phyloP scores from a whole-genome alignment of 257 asterid species.

The Prunella vulgaris region DNA sequence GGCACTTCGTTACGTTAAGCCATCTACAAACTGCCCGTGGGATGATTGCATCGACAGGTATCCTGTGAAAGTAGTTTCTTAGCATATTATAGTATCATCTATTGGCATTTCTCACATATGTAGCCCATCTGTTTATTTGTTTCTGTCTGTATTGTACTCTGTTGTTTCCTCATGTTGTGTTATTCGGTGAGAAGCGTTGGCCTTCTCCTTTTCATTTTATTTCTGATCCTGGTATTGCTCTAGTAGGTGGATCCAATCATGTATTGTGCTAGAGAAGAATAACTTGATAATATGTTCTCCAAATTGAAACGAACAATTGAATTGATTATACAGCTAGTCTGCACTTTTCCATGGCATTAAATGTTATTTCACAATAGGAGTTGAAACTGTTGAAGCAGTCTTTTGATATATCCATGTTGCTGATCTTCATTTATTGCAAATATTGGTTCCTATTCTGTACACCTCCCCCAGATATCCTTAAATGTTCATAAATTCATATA shows the following conservation, averaged over 20 bases:
- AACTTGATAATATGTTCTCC: neutral
- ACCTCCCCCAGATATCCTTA: neutral
- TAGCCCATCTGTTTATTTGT: neutral
- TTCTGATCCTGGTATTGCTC: neutral
- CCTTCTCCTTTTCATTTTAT: neutral
- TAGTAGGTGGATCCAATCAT: constrained; percentile 13
- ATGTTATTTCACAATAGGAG: neutral
- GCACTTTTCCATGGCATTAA: neutral
- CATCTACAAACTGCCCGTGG: constrained; percentile 57
- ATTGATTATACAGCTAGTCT: neutral
- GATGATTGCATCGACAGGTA: constrained; percentile 68
- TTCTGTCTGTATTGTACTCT: constrained; percentile 19
- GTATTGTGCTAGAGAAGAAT: constrained; percentile 18
- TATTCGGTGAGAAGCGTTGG: neutral
- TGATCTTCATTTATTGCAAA: neutral
- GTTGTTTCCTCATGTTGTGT: constrained; percentile 7
- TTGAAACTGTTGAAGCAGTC: too few relatives aligned
- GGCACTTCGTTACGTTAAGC: constrained; percentile 50
- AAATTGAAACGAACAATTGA: neutral
- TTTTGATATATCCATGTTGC: neutral
- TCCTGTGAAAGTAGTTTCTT: constrained; percentile 49
- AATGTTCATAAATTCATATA: neutral
- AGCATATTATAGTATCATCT: constrained; percentile 9
- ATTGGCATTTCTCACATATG: neutral
- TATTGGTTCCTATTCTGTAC: neutral